phyloP scores from a whole-genome alignment of 257 asterid genomes.

The Handroanthus guayacan region DNA sequence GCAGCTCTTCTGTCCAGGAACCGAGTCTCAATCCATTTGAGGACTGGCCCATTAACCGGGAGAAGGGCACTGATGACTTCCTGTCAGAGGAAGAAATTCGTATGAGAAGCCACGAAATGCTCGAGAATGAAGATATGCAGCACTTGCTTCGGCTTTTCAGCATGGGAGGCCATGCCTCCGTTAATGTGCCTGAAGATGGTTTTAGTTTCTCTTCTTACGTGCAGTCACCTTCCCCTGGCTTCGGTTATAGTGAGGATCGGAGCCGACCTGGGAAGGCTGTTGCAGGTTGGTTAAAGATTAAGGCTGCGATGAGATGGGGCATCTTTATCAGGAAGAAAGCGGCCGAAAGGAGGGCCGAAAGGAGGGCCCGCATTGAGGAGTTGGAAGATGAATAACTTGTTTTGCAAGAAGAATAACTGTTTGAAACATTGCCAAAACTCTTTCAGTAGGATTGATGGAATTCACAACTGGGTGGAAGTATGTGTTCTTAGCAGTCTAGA shows the following conservation, averaged over 20 bases:
- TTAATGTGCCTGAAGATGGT: conserved; percentile 65
- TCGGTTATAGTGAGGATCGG: conserved; percentile 62
- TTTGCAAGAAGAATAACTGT: not conserved
- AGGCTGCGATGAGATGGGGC: conserved; percentile 99
- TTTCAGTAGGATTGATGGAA: conserved; percentile 21
- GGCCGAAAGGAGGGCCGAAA: conserved; percentile 95
- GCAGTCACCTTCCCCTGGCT: conserved; percentile 70
- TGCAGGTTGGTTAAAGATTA: conserved; percentile 96
- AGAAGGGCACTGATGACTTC: conserved; percentile 72
- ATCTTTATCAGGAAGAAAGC: conserved; percentile 95
- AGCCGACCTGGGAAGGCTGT: conserved; percentile 85
- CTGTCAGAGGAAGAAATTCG: conserved; percentile 94
- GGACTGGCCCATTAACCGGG: conserved; percentile 76
- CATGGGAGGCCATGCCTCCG: conserved; percentile 70
- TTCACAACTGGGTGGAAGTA: conserved; percentile 25
- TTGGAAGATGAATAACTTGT: conserved; percentile 72
- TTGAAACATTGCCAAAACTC: conserved; percentile 14
- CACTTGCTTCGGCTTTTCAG: conserved; percentile 86
- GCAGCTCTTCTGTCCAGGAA: conserved; percentile 55
- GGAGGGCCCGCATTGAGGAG: conserved; percentile 91
- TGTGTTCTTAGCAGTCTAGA: conserved; percentile 27
- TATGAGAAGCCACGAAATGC: conserved; percentile 84
- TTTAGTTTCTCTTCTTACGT: conserved; percentile 63
- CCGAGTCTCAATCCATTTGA: conserved; percentile 63
- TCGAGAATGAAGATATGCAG: conserved; percentile 97